Evolutionary conservation across 2,329 filamentous ascomycete genomes (phyloP), one percentile per base, ranked within the genome.

Genomic region (Curvularia lunata): DNA sequence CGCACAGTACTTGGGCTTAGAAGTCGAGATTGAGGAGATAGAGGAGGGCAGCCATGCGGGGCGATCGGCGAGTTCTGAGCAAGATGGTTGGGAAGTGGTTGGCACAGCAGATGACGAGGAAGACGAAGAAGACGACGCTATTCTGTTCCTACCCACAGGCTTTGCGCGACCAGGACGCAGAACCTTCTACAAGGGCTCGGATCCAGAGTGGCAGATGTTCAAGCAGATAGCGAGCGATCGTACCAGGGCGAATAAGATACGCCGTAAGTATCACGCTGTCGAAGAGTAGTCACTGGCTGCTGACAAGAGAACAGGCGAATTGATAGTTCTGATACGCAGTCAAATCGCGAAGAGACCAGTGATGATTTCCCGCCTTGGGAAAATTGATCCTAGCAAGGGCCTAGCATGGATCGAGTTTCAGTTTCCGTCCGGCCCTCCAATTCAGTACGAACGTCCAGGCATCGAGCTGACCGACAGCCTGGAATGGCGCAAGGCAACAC

Each of bases 161-260:
- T 78, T 79, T 63, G 74, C 80, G n/a, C 77, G 71, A 48, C 73
- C 77, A 55, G 32, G 21, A 13, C 78, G 76, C 4, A 66, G 70
- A 34, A 76, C 71, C 3, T 82, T 73, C 56, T 84, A 83, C 71
- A 80, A 76, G 64, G 80, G 79, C 23, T 79, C 77, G n/a, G 82
- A 84, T 73, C 81, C 82, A 3, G 82, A 84, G 62, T 84, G 82
- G 82, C 78, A 83, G 65, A 80, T 80, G 52, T 84, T 82, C 54
- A 69, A 78, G 45, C 79, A 77, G 49, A 62, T 84, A 16, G 74
- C 79, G 6, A 75, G 72, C n/a, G 79, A 84, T 63, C 70, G 71
- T 25, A 48, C 73, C 28, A 71, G 77, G 54, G 69, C 78, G 18
- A 68, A 75, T 38, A 75, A 73, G 41, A 76, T 82, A 54, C 74